phyloP scores from a whole-genome alignment of 129 eudicot species.

The Centrapalus pauciflorus region DNA sequence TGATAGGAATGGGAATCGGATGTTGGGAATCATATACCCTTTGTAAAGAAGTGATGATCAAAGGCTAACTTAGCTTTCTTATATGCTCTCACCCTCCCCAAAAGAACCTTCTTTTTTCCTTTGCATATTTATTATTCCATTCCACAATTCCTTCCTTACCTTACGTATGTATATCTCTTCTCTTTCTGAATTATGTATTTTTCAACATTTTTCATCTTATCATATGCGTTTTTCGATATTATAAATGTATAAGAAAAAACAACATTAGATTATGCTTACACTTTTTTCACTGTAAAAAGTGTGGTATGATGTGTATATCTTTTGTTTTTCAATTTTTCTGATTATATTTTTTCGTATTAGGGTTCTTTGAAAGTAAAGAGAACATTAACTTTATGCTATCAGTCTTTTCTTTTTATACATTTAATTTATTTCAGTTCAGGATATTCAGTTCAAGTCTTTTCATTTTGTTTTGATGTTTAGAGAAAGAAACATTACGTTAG shows the following conservation, averaged over 20 bases:
- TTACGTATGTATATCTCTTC: background rate
- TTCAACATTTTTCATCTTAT: background rate
- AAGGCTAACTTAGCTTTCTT: conserved; percentile 25
- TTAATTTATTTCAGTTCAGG: background rate
- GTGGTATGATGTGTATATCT: background rate
- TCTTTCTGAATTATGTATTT: background rate
- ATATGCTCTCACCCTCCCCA: conserved; percentile 27
- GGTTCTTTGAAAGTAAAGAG: too few relatives aligned
- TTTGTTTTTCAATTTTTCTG: background rate
- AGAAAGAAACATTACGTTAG: background rate
- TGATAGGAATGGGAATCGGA: too few relatives aligned
- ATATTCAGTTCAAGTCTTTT: too few relatives aligned
- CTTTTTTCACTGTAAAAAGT: background rate
- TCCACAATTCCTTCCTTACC: conserved; percentile 12
- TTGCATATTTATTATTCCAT: conserved; percentile 33
- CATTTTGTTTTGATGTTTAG: background rate
- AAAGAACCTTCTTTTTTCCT: conserved; percentile 27
- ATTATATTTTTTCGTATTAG: too few relatives aligned
- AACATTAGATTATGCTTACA: background rate
- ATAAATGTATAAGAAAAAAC: background rate
- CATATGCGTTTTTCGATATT: background rate
- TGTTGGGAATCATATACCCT: conserved; percentile 40
- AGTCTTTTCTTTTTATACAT: background rate
- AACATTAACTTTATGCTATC: background rate
- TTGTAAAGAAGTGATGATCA: conserved; percentile 32